Evolutionary conservation across 371 early-diverging fungal species (phyloP), one percentile per base, ranked within the genome.

Genomic region (Mucor plumbeus): DNA sequence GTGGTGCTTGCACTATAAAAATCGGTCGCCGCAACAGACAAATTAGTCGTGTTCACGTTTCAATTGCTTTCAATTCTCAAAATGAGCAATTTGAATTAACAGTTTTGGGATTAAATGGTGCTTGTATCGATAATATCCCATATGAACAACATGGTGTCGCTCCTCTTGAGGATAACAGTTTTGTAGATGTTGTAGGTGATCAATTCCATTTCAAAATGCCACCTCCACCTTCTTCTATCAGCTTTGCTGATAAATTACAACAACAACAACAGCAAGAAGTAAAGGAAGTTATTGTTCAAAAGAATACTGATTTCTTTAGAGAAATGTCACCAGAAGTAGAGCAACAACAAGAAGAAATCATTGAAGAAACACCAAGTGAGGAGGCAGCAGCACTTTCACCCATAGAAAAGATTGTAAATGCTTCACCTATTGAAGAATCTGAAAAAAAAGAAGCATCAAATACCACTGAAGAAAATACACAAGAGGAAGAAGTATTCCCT

Each of bases 21-120:
- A 81, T 88, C 48, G 88, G 87, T 38, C 76, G 81, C 34, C 74
- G 87, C 38, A 88, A 88, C 73, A 76, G 84, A 58, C 83, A 86
- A 60, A 83, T 88, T 40, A 86, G 87, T 58, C 84, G 88, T 50
- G 71, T 76, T 44, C 88, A 88, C 68, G 79, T 84, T n/a, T 77
- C 85, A 39, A 80, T 88, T 34, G 72, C 81, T 39, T 85, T 78
- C 68, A 71, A 75, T 50, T 15, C 59, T 17, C 59, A 66, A 1
- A 36, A 54, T 6, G 38, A 69, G n/a, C 65, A 67, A 11, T 86
- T 85, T 65, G 80, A 80, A 55, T 68, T 88, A n/a, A 69, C 71
- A 7, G 87, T 88, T 5, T 65, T 86, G 11, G 88, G 88, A 2
- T 77, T 86, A 34, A 88, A 88, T 41, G 88, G 88, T 33, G 80